phyloP scores from a whole-genome alignment of 1,139 yeast species.

The Zhuliangozyma parablackwelliae region DNA sequence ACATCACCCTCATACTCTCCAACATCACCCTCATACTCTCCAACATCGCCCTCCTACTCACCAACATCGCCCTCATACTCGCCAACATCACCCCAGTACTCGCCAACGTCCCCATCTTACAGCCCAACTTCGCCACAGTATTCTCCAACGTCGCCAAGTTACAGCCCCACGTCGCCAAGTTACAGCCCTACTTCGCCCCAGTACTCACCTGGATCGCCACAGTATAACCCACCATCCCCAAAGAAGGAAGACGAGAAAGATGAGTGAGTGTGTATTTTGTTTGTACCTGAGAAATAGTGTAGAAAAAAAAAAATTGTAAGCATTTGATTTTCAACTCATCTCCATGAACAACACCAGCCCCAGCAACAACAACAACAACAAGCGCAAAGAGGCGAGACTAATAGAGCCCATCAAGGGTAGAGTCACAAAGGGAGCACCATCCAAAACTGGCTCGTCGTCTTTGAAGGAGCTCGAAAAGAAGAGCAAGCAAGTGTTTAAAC shows the following conservation, averaged over 20 bases:
- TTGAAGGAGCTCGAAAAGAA: conserved; percentile 40
- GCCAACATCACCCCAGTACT: conserved; percentile 52
- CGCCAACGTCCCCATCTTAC: conserved; percentile 73
- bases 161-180: conserved; percentile 44
- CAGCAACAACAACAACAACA: conserved; percentile 6
- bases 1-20: conserved; percentile 49
- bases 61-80: conserved; percentile 54
- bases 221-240: conserved; percentile 59
- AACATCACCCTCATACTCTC: conserved; percentile 58
- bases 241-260: neutral
- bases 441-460: conserved; percentile 35
- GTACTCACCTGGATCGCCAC: conserved; percentile 71
- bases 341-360: no score
- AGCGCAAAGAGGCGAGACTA: no score
- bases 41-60: conserved; percentile 68
- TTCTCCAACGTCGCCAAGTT: conserved; percentile 72
- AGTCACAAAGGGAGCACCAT: no score
- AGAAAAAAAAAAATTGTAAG: no score
- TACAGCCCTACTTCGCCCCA: conserved; percentile 56
- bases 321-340: no score
- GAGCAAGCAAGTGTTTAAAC: conserved; percentile 53
- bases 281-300: no score
- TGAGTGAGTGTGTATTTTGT: neutral
- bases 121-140: conserved; percentile 71
- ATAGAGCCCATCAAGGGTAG: no score